Evolutionary conservation across 352 stramenopile species (phyloP), one percentile per base, ranked within the genome.

Genomic region (Pythium biforme): DNA sequence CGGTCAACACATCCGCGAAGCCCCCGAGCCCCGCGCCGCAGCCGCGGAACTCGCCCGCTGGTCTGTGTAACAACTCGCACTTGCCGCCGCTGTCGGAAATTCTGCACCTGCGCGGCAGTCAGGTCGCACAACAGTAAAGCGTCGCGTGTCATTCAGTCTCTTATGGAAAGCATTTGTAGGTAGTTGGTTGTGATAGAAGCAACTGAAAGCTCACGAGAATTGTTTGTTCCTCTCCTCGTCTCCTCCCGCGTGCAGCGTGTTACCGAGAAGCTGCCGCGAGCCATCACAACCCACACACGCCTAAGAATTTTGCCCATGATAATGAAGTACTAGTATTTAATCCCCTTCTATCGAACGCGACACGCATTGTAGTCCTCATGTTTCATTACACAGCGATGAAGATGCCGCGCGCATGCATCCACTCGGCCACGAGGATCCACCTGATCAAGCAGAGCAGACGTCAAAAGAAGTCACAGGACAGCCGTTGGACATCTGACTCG

Each of bases 21-120:
- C 47, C 45, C n/a, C 52, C 52, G 59, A 65, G 50, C 51, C 62
- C 33, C 22, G 55, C 40, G n/a, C 52, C 40, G 14, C 46, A 41
- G 45, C 23, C 19, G 39, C 27, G 22, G 23, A 43, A 41, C n/a
- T 68, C 40, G 40, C 59, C 58, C 46, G 26, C 31, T 19, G 57
- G 77, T 57, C 65, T 72, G 40, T 81, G 79, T 34, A 67, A 67
- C 37, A 88, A 76, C 69, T 79, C 69, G 41, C 74, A 83, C 22
- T 60, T 92, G 52, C 83, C 83, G 29, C 88, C 83, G 7, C 66
- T 92, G 20, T 74, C 83, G 1, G 65, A 92, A 70, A 92, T 92
- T 56, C 57, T 92, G 48, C 83, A 92, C 55, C 70, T 92, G 4
- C 73, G 76, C n/a, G 79, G 77, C 19, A 72, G 59, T 34, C 65